A percentile compares a stretch with the other conserved stretches of the same genome.
phyloP scores from a whole-genome alignment of 176 grass and related monocot species.

The Zoysia japonica region DNA sequence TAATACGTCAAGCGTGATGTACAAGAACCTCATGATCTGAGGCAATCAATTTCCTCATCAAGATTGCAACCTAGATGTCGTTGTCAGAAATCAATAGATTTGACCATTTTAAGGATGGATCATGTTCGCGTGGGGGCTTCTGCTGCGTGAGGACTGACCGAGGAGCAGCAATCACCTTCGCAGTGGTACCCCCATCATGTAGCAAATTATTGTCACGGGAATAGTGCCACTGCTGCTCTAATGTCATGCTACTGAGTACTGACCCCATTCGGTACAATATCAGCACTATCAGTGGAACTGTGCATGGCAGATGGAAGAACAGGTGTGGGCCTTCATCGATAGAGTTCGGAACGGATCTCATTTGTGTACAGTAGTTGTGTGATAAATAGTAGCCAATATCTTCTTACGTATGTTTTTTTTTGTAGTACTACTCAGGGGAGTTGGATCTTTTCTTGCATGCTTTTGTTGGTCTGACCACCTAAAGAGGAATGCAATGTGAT shows the following conservation, averaged over 20 bases:
- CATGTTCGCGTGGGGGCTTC: constrained; percentile 61
- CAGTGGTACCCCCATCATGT: constrained; percentile 43
- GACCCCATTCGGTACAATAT: constrained; percentile 44
- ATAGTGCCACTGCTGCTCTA: constrained; percentile 43
- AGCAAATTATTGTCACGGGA: constrained; percentile 59
- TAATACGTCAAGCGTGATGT: constrained; percentile 28
- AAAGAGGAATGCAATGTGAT: constrained; percentile 7
- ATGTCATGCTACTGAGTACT: constrained; percentile 39
- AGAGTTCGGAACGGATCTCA: constrained; percentile 7
- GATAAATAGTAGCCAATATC: neutral
- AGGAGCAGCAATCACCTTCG: constrained; percentile 34
- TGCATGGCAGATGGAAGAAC: constrained; percentile 46
- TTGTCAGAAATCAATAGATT: constrained; percentile 46
- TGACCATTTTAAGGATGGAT: constrained; percentile 57
- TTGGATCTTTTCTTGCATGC: constrained; percentile 3
- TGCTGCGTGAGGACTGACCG: constrained; percentile 43
- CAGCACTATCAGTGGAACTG: constrained; percentile 37
- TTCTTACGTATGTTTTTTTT: constrained; percentile 1
- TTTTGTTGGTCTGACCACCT: neutral
- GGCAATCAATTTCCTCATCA: constrained; percentile 39
- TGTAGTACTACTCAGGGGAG: constrained; percentile 20
- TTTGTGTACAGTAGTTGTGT: constrained; percentile 23
- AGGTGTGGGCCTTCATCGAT: constrained; percentile 35
- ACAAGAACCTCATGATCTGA: constrained; percentile 39
- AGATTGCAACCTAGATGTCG: constrained; percentile 32